Conservation (phyloP, 805 yeast species). For the Yarrowia divulgata region DNA sequence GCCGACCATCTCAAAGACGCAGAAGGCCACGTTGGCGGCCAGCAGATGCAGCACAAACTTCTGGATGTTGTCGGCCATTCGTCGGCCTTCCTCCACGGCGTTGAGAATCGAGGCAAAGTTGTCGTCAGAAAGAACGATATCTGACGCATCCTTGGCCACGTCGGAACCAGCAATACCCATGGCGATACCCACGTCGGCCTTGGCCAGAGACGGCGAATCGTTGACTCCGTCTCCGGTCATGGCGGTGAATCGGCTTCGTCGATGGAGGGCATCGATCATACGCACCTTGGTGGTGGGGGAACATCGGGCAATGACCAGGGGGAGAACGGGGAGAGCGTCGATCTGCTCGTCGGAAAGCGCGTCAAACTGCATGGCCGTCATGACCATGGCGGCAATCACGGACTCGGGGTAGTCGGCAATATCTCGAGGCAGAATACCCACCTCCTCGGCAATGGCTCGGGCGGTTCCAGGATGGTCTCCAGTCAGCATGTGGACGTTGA, state of each 20-base stretch:
- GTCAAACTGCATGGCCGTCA: constrained; percentile 79
- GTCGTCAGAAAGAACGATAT: constrained; percentile 76
- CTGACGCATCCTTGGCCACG: constrained; percentile 85
- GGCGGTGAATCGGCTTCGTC: constrained; percentile 68
- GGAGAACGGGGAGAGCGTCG: constrained; percentile 69
- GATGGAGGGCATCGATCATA: constrained; percentile 78
- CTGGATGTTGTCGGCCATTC: constrained; percentile 80
- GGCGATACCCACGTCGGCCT: constrained; percentile 82
- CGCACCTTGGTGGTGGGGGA: constrained; percentile 84
- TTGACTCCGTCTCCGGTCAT: constrained; percentile 89
- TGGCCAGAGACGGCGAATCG: constrained; percentile 78
- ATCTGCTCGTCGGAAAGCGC: constrained; percentile 63
- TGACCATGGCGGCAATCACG: constrained; percentile 69
- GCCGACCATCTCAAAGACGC: constrained; percentile 71
- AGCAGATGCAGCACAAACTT: constrained; percentile 77
- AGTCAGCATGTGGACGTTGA: constrained; percentile 80
- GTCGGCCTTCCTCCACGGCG: constrained; percentile 83
- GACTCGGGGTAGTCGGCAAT: constrained; percentile 59
- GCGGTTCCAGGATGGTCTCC: constrained; percentile 86
- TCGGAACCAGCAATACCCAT: constrained; percentile 85
- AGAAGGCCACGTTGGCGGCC: constrained; percentile 77
- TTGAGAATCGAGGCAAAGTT: constrained; percentile 80
- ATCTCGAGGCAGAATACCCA: constrained; percentile 73
- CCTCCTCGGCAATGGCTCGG: constrained; percentile 79
- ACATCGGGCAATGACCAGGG: constrained; percentile 81